Base-by-base conservation (phyloP, 75 land plant genomes). In the Adiantum capillusveneris region DNA sequence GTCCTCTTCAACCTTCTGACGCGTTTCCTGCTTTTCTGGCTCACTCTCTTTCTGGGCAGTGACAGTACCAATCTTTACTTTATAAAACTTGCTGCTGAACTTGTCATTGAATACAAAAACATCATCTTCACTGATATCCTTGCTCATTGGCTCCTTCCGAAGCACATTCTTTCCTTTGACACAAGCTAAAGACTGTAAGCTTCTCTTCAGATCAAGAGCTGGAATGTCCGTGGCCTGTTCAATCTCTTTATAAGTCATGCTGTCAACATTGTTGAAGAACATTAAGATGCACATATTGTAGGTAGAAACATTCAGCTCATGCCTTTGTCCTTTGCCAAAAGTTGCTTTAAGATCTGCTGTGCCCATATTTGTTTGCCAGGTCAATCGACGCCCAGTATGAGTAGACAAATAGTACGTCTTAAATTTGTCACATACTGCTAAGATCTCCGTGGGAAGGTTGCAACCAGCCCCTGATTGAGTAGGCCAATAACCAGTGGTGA, bases 401-500 rank as follows among this genome's bases (percentile, higher is more conserved):
- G 96, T 93, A 6, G 91, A 84, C 25, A 93, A 77, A 70, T 93
- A 93, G 48, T 81, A 93, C 22, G 69, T 41, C 29, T 81, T 58
- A 53, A 93, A 93, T 63, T 66, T 88, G 63, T 92, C 98, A 75
- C 96, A 92, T 11, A 92, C 65, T 6, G 78, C 72, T 9, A 78
- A 68, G 34, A 92, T 72, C 66, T 92, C 98, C 46, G 96, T 58
- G 0, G 98, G 98, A 51, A 92, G 73, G 65, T 85, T 88, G 65
- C 98, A 92, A 26, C 77, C 51, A 36, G 74, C 66, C 52, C 81
- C 84, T 0, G 96, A 76, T 57, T 92, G 98, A 19, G 96, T 92
- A n/a, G 98, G 98, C 98, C 98, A 92, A 21, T 90, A 88, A 0
- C 98, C 98, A 12, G 98, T 92, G 29, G 98, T 92, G 24, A 92